A percentile compares a stretch with the other conserved stretches of the same genome.
phyloP scores from a whole-genome alignment of 345 rosid species.

The Acer yangbiense region DNA sequence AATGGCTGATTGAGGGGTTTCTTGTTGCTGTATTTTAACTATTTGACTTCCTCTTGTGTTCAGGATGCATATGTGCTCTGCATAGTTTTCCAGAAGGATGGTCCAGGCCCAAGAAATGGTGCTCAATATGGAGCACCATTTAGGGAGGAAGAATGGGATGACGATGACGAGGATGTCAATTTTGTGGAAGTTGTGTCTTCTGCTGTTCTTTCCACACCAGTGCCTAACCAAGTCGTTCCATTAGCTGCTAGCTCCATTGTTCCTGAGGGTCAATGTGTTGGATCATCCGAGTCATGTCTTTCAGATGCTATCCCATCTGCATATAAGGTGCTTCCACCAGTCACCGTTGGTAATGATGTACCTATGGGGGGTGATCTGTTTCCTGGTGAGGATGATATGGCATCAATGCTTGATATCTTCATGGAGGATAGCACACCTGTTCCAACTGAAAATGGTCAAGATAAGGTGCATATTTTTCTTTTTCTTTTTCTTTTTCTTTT shows the following conservation, averaged over 20 bases:
- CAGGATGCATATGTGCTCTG: constrained; percentile 67
- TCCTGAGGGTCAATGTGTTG: constrained; percentile 18
- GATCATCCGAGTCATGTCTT: constrained; percentile 31
- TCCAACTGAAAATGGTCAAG: constrained; percentile 9
- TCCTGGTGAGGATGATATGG: constrained; percentile 25
- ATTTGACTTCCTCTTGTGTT: constrained; percentile 21
- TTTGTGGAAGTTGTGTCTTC: constrained; percentile 10
- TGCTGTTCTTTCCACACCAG: neutral
- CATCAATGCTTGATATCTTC: constrained; percentile 27
- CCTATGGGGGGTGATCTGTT: constrained; percentile 11
- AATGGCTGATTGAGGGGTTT: neutral
- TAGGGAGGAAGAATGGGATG: constrained; percentile 76
- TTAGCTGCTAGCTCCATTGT: constrained; percentile 14
- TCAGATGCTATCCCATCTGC: constrained; percentile 24
- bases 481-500: neutral
- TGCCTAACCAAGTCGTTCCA: constrained; percentile 21
- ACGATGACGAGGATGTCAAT: constrained; percentile 33
- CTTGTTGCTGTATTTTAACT: neutral
- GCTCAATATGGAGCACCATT: constrained; percentile 83
- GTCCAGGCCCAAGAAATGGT: constrained; percentile 72
- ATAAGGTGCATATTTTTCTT: constrained; percentile 23
- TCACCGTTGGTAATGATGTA: constrained; percentile 3
- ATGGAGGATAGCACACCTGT: neutral
- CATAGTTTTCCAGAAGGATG: constrained; percentile 59
- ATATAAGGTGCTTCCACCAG: constrained; percentile 18